Conservation (phyloP, 2,329 filamentous ascomycete genomes). For the Pezicula neosporulosa region DNA sequence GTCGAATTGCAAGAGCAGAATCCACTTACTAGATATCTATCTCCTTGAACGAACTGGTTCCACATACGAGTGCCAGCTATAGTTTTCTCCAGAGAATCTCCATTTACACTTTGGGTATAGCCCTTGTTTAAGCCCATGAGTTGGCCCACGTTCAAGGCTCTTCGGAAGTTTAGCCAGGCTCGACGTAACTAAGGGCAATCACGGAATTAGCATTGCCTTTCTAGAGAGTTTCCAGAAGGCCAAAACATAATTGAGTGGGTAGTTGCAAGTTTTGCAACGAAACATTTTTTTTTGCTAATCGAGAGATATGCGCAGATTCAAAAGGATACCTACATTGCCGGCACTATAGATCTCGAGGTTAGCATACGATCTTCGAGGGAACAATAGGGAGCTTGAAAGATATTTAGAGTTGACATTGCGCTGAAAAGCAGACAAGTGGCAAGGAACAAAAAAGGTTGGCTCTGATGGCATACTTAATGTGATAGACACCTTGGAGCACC, state of each 20-base stretch:
- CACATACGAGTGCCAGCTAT: neutral
- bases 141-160: slow-evolving; percentile 47
- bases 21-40: neutral
- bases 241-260: no score
- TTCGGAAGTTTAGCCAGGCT: slow-evolving; percentile 42
- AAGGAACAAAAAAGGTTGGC: no score
- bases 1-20: no score
- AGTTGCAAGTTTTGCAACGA: no score
- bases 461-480: slow-evolving; percentile 31
- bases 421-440: no score
- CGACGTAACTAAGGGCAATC: slow-evolving; percentile 34
- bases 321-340: slow-evolving; percentile 29
- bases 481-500: slow-evolving; percentile 43
- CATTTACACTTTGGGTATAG: slow-evolving; percentile 32
- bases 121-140: slow-evolving; percentile 40
- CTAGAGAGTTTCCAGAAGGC: no score
- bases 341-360: slow-evolving; percentile 3
- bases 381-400: no score
- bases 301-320: no score
- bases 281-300: no score
- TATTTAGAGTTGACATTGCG: no score
- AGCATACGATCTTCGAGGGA: no score
- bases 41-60: slow-evolving; percentile 1
- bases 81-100: slow-evolving; percentile 31
- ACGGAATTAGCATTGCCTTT: no score